Evolutionary conservation across 257 asterid species (phyloP).

Genomic region (Fraxinus excelsior): DNA sequence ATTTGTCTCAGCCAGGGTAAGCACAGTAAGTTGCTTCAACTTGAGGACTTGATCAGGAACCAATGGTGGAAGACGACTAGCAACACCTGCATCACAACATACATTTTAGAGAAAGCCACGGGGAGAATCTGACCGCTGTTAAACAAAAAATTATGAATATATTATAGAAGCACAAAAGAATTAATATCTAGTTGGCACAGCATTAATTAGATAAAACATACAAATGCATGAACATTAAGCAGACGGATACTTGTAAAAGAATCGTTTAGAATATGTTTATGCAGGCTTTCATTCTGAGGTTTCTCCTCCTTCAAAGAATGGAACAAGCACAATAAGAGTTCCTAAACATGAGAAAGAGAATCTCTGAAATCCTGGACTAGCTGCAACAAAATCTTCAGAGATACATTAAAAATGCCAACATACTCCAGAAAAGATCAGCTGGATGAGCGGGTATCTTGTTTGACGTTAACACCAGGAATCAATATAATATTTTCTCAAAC

Average conservation of each 20-base stretch:
- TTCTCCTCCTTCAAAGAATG: conserved; percentile 11
- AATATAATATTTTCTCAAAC: not conserved
- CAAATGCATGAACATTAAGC: conserved; percentile 3
- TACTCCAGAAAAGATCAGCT: not conserved
- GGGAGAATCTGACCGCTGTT: conserved; percentile 3
- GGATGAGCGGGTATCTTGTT: not conserved
- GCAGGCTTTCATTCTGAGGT: not conserved
- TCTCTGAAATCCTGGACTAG: not conserved
- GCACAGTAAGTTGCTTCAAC: conserved; percentile 94
- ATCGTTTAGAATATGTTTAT: not conserved
- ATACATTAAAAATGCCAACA: not conserved
- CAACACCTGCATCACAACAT: conserved; percentile 47
- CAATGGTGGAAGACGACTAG: conserved; percentile 67
- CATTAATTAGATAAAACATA: not conserved
- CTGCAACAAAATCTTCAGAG: no score
- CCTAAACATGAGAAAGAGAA: not conserved
- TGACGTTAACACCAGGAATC: not conserved
- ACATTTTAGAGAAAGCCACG: conserved; percentile 14
- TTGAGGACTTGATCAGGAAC: conserved; percentile 85
- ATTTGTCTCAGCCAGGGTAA: conserved; percentile 83
- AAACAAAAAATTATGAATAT: not conserved
- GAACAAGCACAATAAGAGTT: not conserved
- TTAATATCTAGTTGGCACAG: conserved; percentile 10
- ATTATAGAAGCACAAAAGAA: not conserved
- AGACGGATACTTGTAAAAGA: conserved; percentile 3